These are phyloP conservation scores for Claviceps fusiformis DNA, from an alignment of 2,329 filamentous ascomycete genomes.

Conservation along the genomic window DNA sequence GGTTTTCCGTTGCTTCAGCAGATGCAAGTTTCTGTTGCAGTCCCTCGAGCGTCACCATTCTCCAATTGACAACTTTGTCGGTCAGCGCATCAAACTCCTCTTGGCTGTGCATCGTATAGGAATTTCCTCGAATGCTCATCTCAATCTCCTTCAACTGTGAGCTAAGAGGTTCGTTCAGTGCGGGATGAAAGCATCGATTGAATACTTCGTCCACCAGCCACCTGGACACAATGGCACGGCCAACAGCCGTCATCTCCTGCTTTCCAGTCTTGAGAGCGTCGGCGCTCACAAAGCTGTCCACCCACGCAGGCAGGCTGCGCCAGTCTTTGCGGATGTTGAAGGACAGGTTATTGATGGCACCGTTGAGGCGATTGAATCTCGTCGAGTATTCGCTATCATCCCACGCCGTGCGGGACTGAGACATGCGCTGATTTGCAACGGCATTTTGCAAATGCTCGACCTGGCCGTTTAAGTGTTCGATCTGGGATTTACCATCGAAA, in stretches of 20 bases:
- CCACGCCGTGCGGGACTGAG: constrained; percentile 82
- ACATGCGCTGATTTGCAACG: constrained; percentile 90
- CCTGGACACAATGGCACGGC: constrained; percentile 72
- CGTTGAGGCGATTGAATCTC: constrained; percentile 81
- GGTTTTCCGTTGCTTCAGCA: constrained; percentile 51
- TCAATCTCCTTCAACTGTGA: constrained; percentile 74
- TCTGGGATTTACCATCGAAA: constrained; percentile 87
- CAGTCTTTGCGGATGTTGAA: constrained; percentile 97
- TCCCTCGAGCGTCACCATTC: constrained; percentile 87
- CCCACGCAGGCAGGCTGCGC: constrained; percentile 67
- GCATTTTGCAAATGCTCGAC: constrained; percentile 94
- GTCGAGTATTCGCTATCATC: constrained; percentile 91
- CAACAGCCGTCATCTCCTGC: constrained; percentile 95
- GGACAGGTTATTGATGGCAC: constrained; percentile 83
- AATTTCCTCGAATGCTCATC: constrained; percentile 68
- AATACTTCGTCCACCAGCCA: constrained; percentile 91
- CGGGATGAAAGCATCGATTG: constrained; percentile 83
- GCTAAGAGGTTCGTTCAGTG: constrained; percentile 64
- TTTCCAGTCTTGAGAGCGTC: constrained; percentile 79
- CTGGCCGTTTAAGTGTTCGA: constrained; percentile 74
- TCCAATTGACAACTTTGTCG: constrained; percentile 81
- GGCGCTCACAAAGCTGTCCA: constrained; percentile 65
- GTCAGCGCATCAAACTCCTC: constrained; percentile 85
- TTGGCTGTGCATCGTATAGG: constrained; percentile 58
- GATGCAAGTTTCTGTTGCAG: constrained; percentile 57